Evolutionary conservation across 208 protist species (phyloP).

Genomic region (Crithidia sp.): DNA sequence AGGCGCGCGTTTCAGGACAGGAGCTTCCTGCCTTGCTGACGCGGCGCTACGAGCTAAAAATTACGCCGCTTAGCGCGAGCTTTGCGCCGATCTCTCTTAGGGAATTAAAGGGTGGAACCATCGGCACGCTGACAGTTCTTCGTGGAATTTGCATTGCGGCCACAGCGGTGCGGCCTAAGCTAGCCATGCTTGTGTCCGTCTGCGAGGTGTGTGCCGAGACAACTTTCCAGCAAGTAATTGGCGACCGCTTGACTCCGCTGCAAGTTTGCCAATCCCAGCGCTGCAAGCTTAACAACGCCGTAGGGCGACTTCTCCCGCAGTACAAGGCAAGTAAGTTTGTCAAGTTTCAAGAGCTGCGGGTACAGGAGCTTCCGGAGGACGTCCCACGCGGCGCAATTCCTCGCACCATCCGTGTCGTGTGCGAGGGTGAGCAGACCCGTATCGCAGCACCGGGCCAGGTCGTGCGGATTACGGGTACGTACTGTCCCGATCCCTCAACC

Average conservation of each 20-base stretch:
- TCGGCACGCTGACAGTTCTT: conserved; percentile 84
- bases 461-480: conserved; percentile 80
- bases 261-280: conserved; percentile 87
- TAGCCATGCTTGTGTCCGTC: conserved; percentile 85
- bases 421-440: conserved; percentile 85
- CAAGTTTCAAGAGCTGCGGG: conserved; percentile 87
- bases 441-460: conserved; percentile 83
- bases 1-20: conserved; percentile 70
- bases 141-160: conserved; percentile 90
- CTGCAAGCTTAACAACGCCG: conserved; percentile 86
- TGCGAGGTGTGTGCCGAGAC: conserved; percentile 91
- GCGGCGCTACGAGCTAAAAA: conserved; percentile 75
- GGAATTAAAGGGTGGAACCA: conserved; percentile 69
- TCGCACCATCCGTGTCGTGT: conserved; percentile 84
- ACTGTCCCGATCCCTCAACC: conserved; percentile 84
- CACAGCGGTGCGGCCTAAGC: conserved; percentile 83
- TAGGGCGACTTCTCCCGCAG: conserved; percentile 81
- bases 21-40: conserved; percentile 66
- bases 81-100: conserved; percentile 62
- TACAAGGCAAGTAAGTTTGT: conserved; percentile 89
- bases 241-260: conserved; percentile 79
- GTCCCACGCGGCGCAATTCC: conserved; percentile 89
- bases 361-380: conserved; percentile 90
- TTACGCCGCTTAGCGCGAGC: conserved; percentile 56
- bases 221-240: conserved; percentile 91